phyloP scores from a whole-genome alignment of 1,284 basidiomycete genomes.

The Afroboletus lepidellus region DNA sequence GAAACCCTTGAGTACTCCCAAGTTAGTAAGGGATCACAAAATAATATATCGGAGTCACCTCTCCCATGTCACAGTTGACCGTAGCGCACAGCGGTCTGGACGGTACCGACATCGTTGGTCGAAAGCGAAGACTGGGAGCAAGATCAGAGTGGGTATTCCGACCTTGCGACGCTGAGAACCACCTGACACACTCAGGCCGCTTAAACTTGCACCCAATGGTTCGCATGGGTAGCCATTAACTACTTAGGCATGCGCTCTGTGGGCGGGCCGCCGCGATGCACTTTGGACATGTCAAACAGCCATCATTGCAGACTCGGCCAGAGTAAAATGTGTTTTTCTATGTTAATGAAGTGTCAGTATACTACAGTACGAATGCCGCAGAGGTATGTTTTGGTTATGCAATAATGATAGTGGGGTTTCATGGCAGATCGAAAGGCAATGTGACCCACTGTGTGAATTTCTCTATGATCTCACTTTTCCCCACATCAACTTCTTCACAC shows the following conservation, averaged over 20 bases:
- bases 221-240: too few species aligned
- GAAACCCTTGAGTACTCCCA: conserved; percentile 39
- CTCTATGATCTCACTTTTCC: conserved; percentile 23
- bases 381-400: neutral
- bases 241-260: neutral
- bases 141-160: neutral
- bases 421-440: neutral
- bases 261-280: too few species aligned
- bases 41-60: conserved; percentile 37
- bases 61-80: conserved; percentile 64
- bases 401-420: conserved; percentile 1
- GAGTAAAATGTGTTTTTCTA: neutral
- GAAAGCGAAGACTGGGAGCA: neutral
- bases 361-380: neutral
- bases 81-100: conserved; percentile 40
- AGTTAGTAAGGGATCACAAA: conserved; percentile 2
- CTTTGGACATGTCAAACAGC: too few species aligned
- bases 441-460: conserved; percentile 2
- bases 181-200: conserved; percentile 7
- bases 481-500: conserved; percentile 24
- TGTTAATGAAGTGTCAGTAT: neutral
- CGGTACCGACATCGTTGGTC: conserved; percentile 21
- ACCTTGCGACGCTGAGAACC: neutral
- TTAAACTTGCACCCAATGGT: too few species aligned
- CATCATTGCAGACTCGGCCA: neutral